A percentile compares a stretch with the other conserved stretches of the same genome.
These are phyloP conservation scores for Neobulgaria alba DNA, from an alignment of 2,329 filamentous ascomycete species.

Conservation along the genomic window DNA sequence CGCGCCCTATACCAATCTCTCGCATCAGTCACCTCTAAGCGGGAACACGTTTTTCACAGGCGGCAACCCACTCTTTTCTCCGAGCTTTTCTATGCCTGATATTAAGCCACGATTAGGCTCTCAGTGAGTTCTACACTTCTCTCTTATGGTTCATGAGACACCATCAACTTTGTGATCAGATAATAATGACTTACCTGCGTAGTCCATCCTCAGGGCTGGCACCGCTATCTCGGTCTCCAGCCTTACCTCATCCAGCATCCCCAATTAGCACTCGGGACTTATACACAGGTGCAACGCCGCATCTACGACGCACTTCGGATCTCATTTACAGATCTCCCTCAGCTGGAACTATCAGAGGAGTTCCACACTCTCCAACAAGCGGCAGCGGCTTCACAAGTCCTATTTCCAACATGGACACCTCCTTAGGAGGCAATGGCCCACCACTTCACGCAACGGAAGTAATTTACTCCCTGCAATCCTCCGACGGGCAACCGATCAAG, in stretches of 20 bases:
- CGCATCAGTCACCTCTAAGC: conserved; percentile 24
- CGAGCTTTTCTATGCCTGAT: conserved; percentile 28
- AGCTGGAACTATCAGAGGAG: conserved; percentile 20
- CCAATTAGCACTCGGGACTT: conserved; percentile 26
- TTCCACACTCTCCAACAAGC: conserved; percentile 28
- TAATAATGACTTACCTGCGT: conserved; percentile 25
- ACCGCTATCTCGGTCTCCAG: conserved; percentile 26
- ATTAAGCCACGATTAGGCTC: conserved; percentile 27
- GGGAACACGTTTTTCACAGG: conserved; percentile 26
- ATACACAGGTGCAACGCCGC: conserved; percentile 26
- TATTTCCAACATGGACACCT: conserved; percentile 26
- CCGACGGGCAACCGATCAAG: conserved; percentile 41
- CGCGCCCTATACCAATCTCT: conserved; percentile 25
- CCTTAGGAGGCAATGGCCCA: conserved; percentile 20
- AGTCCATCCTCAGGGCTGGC: conserved; percentile 26
- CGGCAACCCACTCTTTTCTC: conserved; percentile 23
- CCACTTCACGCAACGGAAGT: conserved; percentile 32
- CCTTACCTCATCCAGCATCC: conserved; percentile 25
- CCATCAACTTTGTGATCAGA: conserved; percentile 14
- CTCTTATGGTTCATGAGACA: conserved; percentile 14
- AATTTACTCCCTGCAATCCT: conserved; percentile 40
- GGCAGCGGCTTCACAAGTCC: conserved; percentile 28
- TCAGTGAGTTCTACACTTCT: conserved; percentile 20
- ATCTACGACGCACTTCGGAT: conserved; percentile 25
- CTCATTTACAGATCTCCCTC: conserved; percentile 27